Evolutionary conservation across 23 red algal genomes (phyloP).

Genomic region (Cyanidium caldarium): DNA sequence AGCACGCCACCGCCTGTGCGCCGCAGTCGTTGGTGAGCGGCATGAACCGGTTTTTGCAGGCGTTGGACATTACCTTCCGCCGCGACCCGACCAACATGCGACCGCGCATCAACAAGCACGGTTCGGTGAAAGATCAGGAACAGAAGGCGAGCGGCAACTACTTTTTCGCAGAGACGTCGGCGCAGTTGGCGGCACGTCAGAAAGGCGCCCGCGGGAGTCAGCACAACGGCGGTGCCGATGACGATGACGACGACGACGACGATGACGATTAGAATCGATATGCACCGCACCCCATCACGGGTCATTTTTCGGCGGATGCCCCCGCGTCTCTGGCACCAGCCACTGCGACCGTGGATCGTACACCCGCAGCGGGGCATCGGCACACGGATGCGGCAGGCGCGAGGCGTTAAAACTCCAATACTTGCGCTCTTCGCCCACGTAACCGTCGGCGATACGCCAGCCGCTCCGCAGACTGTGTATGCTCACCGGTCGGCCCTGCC

Average conservation of each 20-base stretch:
- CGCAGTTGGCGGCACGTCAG: not conserved
- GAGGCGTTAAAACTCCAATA: constrained; percentile 1
- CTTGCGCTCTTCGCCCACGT: not conserved
- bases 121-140: constrained; percentile 88
- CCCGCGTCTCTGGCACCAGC: too few species aligned
- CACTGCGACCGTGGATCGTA: too few species aligned
- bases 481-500: not conserved
- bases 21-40: constrained; percentile 68
- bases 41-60: constrained; percentile 90
- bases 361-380: not conserved
- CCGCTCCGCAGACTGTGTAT: constrained; percentile 1
- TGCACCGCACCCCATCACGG: not conserved
- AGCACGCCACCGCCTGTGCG: constrained; percentile 38
- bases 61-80: constrained; percentile 90
- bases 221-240: not conserved
- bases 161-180: constrained; percentile 85
- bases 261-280: not conserved
- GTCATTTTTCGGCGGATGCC: too few species aligned
- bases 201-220: not conserved
- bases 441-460: not conserved
- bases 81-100: constrained; percentile 90
- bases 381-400: not conserved
- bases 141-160: constrained; percentile 79
- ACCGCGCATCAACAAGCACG: constrained; percentile 90
- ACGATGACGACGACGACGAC: not conserved